Percentiles rank a stretch among this genome's conserved stretches.
phyloP scores from a whole-genome alignment of 768 basidiomycete genomes.

The Macrocybe gigantea region DNA sequence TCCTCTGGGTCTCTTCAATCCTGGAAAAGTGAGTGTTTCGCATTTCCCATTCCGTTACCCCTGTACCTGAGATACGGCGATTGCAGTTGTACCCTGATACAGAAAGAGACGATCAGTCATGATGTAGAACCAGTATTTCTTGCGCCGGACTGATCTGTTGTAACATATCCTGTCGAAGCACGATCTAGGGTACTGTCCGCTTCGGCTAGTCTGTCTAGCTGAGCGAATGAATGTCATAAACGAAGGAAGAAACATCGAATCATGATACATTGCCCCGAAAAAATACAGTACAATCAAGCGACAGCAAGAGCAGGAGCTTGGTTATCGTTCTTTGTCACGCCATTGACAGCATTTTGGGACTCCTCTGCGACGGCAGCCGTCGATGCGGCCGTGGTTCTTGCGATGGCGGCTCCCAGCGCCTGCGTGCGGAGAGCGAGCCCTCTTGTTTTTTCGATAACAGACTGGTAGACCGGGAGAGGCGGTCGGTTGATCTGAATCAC shows the following conservation, averaged over 20 bases:
- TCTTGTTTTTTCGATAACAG: constrained; percentile 92
- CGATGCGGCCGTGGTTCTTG: constrained; percentile 25
- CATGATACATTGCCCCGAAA: constrained; percentile 5
- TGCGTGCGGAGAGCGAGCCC: constrained; percentile 89
- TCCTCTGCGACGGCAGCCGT: neutral
- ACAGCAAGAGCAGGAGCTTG: constrained; percentile 17
- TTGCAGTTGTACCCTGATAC: constrained; percentile 14
- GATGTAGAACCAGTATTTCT: no score
- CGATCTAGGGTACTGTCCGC: no score
- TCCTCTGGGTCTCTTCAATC: constrained; percentile 74
- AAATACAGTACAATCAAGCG: constrained; percentile 11
- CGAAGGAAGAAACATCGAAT: no score
- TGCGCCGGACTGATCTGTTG: no score
- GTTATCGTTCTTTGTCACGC: constrained; percentile 10
- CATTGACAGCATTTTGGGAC: neutral
- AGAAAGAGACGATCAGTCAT: neutral
- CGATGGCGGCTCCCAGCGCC: constrained; percentile 72
- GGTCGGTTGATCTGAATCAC: constrained; percentile 94
- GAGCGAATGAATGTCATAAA: no score
- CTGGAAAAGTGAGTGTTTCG: constrained; percentile 57
- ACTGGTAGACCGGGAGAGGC: constrained; percentile 85
- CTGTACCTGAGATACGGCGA: constrained; percentile 1
- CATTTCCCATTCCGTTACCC: neutral
- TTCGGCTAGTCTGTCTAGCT: no score
- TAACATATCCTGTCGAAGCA: no score